phyloP scores from a whole-genome alignment of 257 asterid species.

The Linaria vulgaris region DNA sequence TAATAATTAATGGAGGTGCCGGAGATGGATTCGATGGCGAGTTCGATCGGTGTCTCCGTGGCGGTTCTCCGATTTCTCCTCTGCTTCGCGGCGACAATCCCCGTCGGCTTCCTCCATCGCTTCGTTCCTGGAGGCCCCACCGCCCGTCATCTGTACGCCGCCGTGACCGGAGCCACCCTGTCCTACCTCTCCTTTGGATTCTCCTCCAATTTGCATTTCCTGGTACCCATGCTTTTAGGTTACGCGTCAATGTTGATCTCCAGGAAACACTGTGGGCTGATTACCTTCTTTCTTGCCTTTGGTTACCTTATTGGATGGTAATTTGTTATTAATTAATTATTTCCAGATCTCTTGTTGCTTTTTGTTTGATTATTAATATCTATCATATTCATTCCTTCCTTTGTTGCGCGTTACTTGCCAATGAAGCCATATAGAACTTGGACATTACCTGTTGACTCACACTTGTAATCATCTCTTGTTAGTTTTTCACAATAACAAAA shows the following conservation, averaged over 20 bases:
- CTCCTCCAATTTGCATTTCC: constrained; percentile 85
- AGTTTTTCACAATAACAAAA: no score
- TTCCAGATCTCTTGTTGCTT: background rate
- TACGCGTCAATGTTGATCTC: constrained; percentile 74
- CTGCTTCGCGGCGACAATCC: constrained; percentile 85
- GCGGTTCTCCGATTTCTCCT: constrained; percentile 84
- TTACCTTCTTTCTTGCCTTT: constrained; percentile 70
- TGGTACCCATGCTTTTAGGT: constrained; percentile 83
- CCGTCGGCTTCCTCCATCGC: constrained; percentile 81
- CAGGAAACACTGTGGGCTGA: constrained; percentile 68
- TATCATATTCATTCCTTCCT: no score
- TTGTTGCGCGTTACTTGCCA: no score
- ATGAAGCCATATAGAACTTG: no score
- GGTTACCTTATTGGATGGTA: constrained; percentile 99
- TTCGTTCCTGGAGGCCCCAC: constrained; percentile 75
- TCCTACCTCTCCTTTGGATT: constrained; percentile 84
- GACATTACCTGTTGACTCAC: no score
- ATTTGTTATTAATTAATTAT: no score
- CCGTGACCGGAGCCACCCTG: constrained; percentile 65
- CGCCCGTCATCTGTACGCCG: constrained; percentile 80
- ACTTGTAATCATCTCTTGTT: no score
- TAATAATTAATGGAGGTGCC: constrained; percentile 56
- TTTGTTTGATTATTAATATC: no score
- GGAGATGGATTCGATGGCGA: constrained; percentile 84
- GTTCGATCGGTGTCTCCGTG: constrained; percentile 86